These are phyloP conservation scores for Eucalyptus leucophloia DNA, from an alignment of 345 rosid genomes.

Conservation along the genomic window DNA sequence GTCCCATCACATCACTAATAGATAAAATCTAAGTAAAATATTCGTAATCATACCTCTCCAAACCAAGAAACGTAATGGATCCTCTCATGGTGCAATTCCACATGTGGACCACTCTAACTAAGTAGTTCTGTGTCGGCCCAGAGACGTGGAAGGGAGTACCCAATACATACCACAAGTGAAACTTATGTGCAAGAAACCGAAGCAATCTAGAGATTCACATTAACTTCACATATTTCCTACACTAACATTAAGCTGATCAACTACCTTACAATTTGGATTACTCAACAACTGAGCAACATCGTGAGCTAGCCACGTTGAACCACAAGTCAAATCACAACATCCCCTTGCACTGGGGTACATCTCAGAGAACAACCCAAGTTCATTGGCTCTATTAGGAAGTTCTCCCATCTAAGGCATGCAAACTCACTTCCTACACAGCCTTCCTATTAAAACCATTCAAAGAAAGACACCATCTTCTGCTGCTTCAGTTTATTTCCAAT, in stretches of 20 bases:
- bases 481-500: not conserved
- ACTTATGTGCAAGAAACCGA: accelerated
- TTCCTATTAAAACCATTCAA: not conserved
- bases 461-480: not conserved
- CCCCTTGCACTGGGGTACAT: not conserved
- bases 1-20: not conserved
- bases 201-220: not conserved
- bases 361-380: not conserved
- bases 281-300: not conserved
- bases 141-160: not conserved
- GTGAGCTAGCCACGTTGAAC: not conserved
- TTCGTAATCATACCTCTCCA: not conserved
- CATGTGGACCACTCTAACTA: not conserved
- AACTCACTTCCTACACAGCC: not conserved
- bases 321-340: not conserved
- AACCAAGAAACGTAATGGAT: not conserved
- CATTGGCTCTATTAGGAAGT: not conserved
- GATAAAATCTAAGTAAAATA: not conserved
- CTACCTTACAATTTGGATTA: not conserved
- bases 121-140: not conserved
- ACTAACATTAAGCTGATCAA: not conserved
- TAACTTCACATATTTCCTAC: not conserved
- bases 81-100: not conserved
- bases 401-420: not conserved
- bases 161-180: not conserved